Percentiles rank a stretch among this genome's conserved stretches.
Evolutionary conservation across 768 basidiomycete species (phyloP).

Genomic region (Russula griseocarnosa): DNA sequence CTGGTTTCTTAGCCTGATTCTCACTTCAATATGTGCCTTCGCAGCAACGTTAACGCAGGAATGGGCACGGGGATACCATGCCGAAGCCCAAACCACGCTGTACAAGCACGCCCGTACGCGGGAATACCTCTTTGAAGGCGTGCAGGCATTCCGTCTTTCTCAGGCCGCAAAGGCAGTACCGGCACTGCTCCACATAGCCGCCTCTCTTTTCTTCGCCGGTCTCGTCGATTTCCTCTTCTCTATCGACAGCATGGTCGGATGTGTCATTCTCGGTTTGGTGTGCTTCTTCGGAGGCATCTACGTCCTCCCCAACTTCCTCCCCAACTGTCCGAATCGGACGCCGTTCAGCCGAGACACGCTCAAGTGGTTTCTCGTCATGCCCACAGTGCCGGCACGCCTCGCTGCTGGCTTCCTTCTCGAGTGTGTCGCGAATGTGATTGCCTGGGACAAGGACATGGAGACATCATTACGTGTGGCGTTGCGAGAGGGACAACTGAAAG

Average conservation of each 20-base stretch:
- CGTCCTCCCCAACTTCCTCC: slow-evolving; percentile 7
- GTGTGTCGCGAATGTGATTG: too few relatives aligned
- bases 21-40: slow-evolving; percentile 15
- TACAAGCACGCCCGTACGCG: slow-evolving; percentile 13
- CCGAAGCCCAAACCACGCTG: slow-evolving; percentile 3
- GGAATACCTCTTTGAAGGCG: slow-evolving; percentile 16
- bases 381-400: background rate
- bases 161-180: slow-evolving; percentile 5
- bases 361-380: slow-evolving; percentile 9
- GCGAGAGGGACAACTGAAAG: too few relatives aligned
- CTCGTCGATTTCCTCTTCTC: slow-evolving; percentile 20
- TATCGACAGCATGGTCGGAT: background rate
- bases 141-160: slow-evolving; percentile 2
- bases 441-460: too few relatives aligned
- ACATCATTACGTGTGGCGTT: too few relatives aligned
- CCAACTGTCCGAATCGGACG: slow-evolving; percentile 14
- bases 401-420: too few relatives aligned
- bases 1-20: slow-evolving; percentile 23
- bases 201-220: slow-evolving; percentile 14
- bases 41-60: slow-evolving; percentile 15
- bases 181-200: slow-evolving; percentile 9
- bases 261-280: background rate
- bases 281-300: slow-evolving; percentile 1
- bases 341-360: slow-evolving; percentile 9
- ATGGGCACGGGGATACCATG: slow-evolving; percentile 12